phyloP scores from a whole-genome alignment of 192 early-diverging fungal genomes.

The Geranomyces variabilis region DNA sequence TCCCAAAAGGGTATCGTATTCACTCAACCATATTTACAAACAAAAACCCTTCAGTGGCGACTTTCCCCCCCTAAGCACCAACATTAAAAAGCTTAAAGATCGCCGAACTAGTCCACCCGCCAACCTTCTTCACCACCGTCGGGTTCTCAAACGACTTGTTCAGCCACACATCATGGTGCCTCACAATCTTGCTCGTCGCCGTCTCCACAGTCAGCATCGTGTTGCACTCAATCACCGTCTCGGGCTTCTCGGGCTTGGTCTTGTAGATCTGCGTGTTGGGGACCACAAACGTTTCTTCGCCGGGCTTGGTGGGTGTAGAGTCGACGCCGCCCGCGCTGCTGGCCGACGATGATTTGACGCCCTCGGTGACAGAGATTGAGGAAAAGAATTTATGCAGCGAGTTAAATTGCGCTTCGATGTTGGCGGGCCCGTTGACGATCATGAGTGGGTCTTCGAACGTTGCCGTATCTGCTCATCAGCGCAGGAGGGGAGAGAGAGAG shows the following conservation, averaged over 20 bases:
- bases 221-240: slow-evolving; percentile 8
- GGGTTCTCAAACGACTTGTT: slow-evolving; percentile 20
- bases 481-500: too few species aligned
- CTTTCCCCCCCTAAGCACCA: background rate
- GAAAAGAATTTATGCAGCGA: slow-evolving; percentile 12
- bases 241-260: background rate
- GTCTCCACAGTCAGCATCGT: slow-evolving; percentile 2
- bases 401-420: slow-evolving; percentile 15
- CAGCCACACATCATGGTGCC: slow-evolving; percentile 17
- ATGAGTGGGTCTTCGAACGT: slow-evolving; percentile 23
- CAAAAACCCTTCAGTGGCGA: too few species aligned
- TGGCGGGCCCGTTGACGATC: slow-evolving; percentile 9
- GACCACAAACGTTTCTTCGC: background rate
- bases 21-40: too few species aligned
- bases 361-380: background rate
- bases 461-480: slow-evolving; percentile 1
- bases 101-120: slow-evolving; percentile 9
- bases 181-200: slow-evolving; percentile 4
- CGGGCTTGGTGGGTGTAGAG: background rate
- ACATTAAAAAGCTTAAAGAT: slow-evolving; percentile 23
- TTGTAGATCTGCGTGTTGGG: slow-evolving; percentile 18
- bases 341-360: background rate
- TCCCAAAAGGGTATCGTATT: too few species aligned
- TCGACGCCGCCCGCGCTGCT: background rate
- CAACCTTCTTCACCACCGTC: slow-evolving; percentile 9